Conservation (phyloP, 1,284 basidiomycete species). For the Moniliophthora roreri region DNA sequence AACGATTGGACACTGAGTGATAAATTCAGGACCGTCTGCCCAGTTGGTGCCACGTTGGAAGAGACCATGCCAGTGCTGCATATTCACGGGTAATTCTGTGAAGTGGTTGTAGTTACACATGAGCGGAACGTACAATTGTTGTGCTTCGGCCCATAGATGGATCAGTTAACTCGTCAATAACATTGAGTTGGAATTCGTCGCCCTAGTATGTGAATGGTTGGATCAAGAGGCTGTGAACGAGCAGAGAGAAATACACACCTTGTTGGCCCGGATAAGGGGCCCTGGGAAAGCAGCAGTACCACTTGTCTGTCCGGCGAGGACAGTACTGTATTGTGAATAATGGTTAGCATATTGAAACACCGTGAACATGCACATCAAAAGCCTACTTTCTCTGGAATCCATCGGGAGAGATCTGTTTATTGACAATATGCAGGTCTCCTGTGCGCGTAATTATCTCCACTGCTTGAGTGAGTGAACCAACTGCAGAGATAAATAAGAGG, state of each 20-base stretch:
- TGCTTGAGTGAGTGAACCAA: no score
- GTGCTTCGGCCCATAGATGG: slow-evolving; percentile 22
- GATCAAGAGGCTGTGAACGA: not conserved
- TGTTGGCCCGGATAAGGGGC: slow-evolving; percentile 28
- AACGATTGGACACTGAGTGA: not conserved
- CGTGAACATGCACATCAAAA: no score
- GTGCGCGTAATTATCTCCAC: no score
- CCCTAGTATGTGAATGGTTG: slow-evolving; percentile 15
- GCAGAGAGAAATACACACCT: slow-evolving; percentile 14
- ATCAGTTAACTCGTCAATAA: slow-evolving; percentile 21
- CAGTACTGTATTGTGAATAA: no score
- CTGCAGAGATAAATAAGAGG: no score
- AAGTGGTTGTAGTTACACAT: not conserved
- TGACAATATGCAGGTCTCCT: slow-evolving; percentile 25
- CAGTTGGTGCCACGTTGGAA: slow-evolving; percentile 19
- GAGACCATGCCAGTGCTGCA: slow-evolving; percentile 28
- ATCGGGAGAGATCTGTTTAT: slow-evolving; percentile 30
- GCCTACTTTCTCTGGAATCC: slow-evolving; percentile 19
- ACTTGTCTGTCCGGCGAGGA: slow-evolving; percentile 22
- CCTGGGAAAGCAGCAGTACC: slow-evolving; percentile 27
- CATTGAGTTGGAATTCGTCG: slow-evolving; percentile 27
- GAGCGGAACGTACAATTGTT: slow-evolving; percentile 21
- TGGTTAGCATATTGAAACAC: no score
- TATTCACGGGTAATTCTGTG: not conserved
- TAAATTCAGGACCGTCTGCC: slow-evolving; percentile 14